Evolutionary conservation across 805 yeast genomes (phyloP).

Genomic region (Candida montana): DNA sequence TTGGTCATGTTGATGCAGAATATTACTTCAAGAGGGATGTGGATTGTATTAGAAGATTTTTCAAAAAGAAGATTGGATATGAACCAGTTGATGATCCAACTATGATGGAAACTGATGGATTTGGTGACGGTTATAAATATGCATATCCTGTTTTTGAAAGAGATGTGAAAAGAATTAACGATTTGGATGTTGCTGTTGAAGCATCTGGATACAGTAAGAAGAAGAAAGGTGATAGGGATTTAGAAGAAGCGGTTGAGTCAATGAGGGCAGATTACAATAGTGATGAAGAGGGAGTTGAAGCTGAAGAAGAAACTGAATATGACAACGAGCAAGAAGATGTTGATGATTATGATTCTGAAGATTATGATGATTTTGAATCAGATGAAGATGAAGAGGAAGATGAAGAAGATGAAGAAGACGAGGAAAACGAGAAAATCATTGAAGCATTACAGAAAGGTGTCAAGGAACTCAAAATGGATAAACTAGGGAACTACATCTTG

Average conservation of each 20-base stretch:
- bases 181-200: constrained; percentile 78
- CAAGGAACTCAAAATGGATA: constrained; percentile 69
- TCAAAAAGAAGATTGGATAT: constrained; percentile 71
- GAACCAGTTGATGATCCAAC: constrained; percentile 60
- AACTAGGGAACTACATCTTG: constrained; percentile 72
- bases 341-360: constrained; percentile 25
- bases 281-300: constrained; percentile 22
- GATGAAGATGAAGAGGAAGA: constrained; percentile 25
- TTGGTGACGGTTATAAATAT: constrained; percentile 71
- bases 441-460: constrained; percentile 64
- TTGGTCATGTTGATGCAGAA: constrained; percentile 85
- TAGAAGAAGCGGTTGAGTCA: constrained; percentile 68
- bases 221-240: constrained; percentile 51
- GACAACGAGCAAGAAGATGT: constrained; percentile 39
- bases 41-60: constrained; percentile 80
- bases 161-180: constrained; percentile 64
- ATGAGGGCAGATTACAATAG: constrained; percentile 47
- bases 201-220: constrained; percentile 81
- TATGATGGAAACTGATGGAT: constrained; percentile 76
- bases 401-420: constrained; percentile 53
- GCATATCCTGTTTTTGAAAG: constrained; percentile 75
- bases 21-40: constrained; percentile 89
- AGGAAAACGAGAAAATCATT: constrained; percentile 54
- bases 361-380: constrained; percentile 16
- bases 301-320: constrained; percentile 29